Percentiles rank a stretch among this genome's conserved stretches.
These are phyloP conservation scores for Xylaria scruposa DNA, from an alignment of 495 filamentous ascomycete genomes.

Conservation along the genomic window DNA sequence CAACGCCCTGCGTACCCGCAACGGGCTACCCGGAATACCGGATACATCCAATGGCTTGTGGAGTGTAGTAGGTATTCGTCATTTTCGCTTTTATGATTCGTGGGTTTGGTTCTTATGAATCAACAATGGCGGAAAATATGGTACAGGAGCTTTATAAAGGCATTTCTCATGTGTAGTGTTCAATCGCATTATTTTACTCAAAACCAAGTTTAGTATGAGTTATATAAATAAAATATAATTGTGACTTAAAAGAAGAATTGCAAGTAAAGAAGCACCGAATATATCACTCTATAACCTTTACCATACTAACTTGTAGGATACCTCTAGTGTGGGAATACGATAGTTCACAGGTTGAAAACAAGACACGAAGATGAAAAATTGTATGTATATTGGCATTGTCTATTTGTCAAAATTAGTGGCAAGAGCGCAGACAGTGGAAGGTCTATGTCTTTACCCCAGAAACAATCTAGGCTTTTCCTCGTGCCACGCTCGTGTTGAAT, in stretches of 20 bases:
- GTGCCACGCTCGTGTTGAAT: constrained; percentile 1
- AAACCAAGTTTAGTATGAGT: neutral
- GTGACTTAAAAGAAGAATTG: neutral
- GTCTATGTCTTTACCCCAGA: constrained; percentile 7
- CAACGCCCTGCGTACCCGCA: neutral
- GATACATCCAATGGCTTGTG: neutral
- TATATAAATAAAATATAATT: neutral
- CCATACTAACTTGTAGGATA: neutral
- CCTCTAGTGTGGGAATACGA: neutral
- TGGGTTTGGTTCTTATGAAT: neutral
- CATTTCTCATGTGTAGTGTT: neutral
- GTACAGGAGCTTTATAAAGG: neutral
- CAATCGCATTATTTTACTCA: neutral
- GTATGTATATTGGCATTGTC: constrained; percentile 6
- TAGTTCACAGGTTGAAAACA: neutral
- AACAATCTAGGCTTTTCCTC: constrained; percentile 13
- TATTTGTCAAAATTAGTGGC: neutral
- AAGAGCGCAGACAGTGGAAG: constrained; percentile 13
- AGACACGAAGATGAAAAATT: neutral
- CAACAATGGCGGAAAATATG: neutral
- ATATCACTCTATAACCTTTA: neutral
- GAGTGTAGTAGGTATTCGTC: neutral
- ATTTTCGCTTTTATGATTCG: neutral
- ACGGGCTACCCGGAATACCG: neutral
- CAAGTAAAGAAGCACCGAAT: too few species aligned